Evolutionary conservation across 192 early-diverging fungal species (phyloP).

Genomic region (Glomus cerebriforme): DNA sequence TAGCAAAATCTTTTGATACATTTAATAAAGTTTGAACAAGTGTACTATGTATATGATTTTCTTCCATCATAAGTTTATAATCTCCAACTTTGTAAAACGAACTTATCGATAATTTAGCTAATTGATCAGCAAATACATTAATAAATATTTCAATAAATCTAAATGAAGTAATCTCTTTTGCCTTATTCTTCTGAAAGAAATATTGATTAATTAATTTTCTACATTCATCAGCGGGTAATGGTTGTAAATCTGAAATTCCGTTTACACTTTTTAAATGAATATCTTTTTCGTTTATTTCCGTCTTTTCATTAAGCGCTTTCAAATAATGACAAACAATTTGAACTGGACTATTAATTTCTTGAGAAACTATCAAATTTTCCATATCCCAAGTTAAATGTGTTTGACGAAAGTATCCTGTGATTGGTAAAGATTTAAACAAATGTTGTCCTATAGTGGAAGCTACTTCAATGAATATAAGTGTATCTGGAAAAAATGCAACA

Average conservation of each 20-base stretch:
- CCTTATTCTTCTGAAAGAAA: conserved; percentile 17
- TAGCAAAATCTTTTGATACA: conserved; percentile 33
- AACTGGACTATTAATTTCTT: background rate
- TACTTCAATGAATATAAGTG: conserved; percentile 24
- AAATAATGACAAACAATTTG: too few relatives aligned
- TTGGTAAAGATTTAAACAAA: conserved; percentile 22
- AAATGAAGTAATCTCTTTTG: conserved; percentile 17
- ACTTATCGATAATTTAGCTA: conserved; percentile 26
- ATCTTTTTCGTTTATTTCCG: background rate
- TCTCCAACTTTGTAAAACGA: conserved; percentile 30
- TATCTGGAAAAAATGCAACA: conserved; percentile 19
- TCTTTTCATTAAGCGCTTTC: too few relatives aligned
- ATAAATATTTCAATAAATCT: conserved; percentile 34
- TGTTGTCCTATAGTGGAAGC: conserved; percentile 25
- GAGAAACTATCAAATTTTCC: background rate
- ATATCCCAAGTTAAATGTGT: conserved; percentile 31
- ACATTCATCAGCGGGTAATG: too few relatives aligned
- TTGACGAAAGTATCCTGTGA: background rate
- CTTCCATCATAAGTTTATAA: conserved; percentile 14
- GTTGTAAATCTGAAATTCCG: too few relatives aligned
- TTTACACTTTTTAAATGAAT: too few relatives aligned
- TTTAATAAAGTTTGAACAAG: conserved; percentile 16
- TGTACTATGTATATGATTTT: conserved; percentile 16
- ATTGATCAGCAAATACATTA: conserved; percentile 35
- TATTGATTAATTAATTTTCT: background rate